These are phyloP conservation scores for Porogramme epimiltina DNA, from an alignment of 1,284 basidiomycete genomes.

Conservation along the genomic window DNA sequence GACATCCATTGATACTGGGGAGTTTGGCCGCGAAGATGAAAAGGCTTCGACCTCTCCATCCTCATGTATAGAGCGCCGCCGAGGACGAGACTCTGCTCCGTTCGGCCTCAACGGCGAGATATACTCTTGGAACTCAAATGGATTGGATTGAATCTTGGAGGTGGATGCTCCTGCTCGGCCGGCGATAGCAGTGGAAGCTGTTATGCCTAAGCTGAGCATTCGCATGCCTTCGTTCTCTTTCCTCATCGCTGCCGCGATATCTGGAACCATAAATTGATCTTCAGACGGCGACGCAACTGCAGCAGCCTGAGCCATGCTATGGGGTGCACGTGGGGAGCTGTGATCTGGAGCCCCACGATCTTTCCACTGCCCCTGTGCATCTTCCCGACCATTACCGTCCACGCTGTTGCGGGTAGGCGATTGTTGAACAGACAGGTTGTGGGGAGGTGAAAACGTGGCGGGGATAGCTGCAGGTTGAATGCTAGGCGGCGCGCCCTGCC, in stretches of 20 bases:
- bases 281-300: constrained; percentile 5
- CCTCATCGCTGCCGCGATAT: background rate
- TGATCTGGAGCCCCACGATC: no score
- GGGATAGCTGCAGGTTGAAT: no score
- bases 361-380: no score
- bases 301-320: no score
- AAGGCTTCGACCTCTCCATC: background rate
- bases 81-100: background rate
- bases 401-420: no score
- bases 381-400: no score
- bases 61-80: constrained; percentile 1
- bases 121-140: constrained; percentile 16
- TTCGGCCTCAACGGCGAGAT: constrained; percentile 11
- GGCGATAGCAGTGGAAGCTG: constrained; percentile 4
- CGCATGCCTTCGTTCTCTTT: constrained; percentile 4
- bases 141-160: constrained; percentile 8
- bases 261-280: background rate
- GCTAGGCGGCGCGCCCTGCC: no score
- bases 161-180: constrained; percentile 2
- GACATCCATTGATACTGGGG: background rate
- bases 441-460: no score
- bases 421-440: no score
- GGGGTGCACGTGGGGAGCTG: no score
- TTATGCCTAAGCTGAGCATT: constrained; percentile 12
- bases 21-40: background rate